A percentile compares a stretch with the other conserved stretches of the same genome.
These are phyloP conservation scores for Exophiala calicioides DNA, from an alignment of 2,329 filamentous ascomycete species.

Conservation along the genomic window DNA sequence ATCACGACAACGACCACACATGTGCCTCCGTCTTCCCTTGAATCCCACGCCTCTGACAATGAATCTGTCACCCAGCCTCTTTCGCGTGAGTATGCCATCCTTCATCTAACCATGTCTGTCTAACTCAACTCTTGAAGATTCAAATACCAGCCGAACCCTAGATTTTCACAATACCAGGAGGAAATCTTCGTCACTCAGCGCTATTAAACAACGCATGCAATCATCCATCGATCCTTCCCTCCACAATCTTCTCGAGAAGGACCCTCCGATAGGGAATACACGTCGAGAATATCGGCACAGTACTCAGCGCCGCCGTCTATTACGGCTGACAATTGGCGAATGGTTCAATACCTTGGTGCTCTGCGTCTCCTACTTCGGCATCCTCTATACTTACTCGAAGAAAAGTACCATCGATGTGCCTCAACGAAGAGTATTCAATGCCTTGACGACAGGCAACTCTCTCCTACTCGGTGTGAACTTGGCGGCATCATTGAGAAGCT, in stretches of 20 bases:
- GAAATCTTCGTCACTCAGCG: conserved; percentile 16
- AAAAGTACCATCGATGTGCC: conserved; percentile 13
- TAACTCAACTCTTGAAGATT: conserved; percentile 6
- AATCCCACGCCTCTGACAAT: background rate
- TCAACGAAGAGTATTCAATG: conserved; percentile 26
- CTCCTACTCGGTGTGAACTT: conserved; percentile 26
- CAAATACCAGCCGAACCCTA: conserved; percentile 1
- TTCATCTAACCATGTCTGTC: background rate
- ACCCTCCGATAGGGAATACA: conserved; percentile 5
- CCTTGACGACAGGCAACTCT: conserved; percentile 19
- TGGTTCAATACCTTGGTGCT: conserved; percentile 22
- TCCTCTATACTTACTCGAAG: conserved; percentile 21
- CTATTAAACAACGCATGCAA: conserved; percentile 12
- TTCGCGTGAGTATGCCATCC: conserved; percentile 1
- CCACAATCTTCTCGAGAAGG: conserved; percentile 18
- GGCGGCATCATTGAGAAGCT: conserved; percentile 25
- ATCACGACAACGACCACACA: background rate
- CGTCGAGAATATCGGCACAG: conserved; percentile 16
- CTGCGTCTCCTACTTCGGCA: conserved; percentile 21
- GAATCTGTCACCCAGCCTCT: conserved; percentile 6
- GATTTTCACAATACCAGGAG: conserved; percentile 3
- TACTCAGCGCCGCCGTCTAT: conserved; percentile 23
- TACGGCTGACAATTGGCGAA: conserved; percentile 26
- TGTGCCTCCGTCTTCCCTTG: background rate
- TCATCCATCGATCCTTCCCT: conserved; percentile 19